Evolutionary conservation across 1,139 yeast genomes (phyloP).

Genomic region (Hyphopichia pseudoburtonii): DNA sequence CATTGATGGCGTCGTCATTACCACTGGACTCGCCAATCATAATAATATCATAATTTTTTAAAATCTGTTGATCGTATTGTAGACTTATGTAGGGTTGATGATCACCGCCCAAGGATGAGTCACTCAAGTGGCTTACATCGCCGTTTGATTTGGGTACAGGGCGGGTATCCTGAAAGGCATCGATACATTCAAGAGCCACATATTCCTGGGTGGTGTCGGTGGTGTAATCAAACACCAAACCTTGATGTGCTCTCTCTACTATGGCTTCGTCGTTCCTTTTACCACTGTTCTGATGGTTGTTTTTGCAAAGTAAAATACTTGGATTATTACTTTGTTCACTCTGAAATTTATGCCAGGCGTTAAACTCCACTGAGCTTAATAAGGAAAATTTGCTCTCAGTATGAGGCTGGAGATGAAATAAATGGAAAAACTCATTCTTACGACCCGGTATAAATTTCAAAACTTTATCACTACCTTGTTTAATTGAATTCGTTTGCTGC

Average conservation of each 20-base stretch:
- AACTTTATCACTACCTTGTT: background rate
- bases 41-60: conserved; percentile 47
- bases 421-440: conserved; percentile 2
- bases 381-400: conserved; percentile 13
- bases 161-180: conserved; percentile 31
- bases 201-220: conserved; percentile 17
- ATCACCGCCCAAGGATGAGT: conserved; percentile 54
- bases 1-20: conserved; percentile 15
- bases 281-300: conserved; percentile 9
- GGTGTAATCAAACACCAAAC: conserved; percentile 19
- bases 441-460: conserved; percentile 4
- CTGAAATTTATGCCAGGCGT: conserved; percentile 5
- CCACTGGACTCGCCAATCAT: conserved; percentile 34
- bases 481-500: conserved; percentile 1
- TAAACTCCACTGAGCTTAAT: conserved; percentile 13
- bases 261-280: no score
- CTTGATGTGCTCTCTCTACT: conserved; percentile 3
- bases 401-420: background rate
- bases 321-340: conserved; percentile 7
- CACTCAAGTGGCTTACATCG: conserved; percentile 30
- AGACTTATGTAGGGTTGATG: conserved; percentile 47
- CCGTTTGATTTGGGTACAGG: conserved; percentile 47
- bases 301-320: conserved; percentile 5
- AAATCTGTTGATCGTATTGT: conserved; percentile 31
- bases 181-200: conserved; percentile 40